phyloP scores from a whole-genome alignment of 129 eudicot genomes.

The Gnaphalium uliginosum region DNA sequence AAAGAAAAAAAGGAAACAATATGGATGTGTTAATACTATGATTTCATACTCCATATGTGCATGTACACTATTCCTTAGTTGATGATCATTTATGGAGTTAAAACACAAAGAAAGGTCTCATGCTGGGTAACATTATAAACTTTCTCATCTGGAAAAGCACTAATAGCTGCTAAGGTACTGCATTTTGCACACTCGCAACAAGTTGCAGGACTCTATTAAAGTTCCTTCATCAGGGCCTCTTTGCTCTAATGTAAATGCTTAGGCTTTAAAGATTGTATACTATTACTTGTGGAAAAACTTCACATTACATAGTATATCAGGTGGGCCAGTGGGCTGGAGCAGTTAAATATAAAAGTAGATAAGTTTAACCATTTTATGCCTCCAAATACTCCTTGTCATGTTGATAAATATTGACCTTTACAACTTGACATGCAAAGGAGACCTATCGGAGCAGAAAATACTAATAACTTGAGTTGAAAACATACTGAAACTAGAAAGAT shows the following conservation, averaged over 20 bases:
- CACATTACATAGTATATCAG: too few relatives aligned
- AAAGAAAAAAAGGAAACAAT: background rate
- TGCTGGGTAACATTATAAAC: too few relatives aligned
- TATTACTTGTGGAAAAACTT: conserved; percentile 23
- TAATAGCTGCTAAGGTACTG: background rate
- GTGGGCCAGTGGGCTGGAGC: too few relatives aligned
- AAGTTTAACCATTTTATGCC: too few relatives aligned
- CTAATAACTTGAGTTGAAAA: too few relatives aligned
- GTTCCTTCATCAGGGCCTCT: background rate
- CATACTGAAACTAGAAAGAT: too few relatives aligned
- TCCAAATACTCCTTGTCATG: too few relatives aligned
- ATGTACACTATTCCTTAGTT: background rate
- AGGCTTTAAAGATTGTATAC: conserved; percentile 33
- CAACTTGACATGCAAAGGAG: too few relatives aligned
- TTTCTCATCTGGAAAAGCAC: background rate
- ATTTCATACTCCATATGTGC: background rate
- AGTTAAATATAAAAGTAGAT: too few relatives aligned
- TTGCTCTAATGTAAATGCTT: background rate
- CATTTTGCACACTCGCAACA: background rate
- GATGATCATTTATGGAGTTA: background rate
- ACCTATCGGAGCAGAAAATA: too few relatives aligned
- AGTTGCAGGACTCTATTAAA: background rate
- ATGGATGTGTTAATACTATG: background rate
- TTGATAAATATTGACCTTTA: too few relatives aligned
- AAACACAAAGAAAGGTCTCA: background rate